A percentile compares a stretch with the other conserved stretches of the same genome.
phyloP scores from a whole-genome alignment of 1,139 yeast species.

The Candida pseudocylindracea region DNA sequence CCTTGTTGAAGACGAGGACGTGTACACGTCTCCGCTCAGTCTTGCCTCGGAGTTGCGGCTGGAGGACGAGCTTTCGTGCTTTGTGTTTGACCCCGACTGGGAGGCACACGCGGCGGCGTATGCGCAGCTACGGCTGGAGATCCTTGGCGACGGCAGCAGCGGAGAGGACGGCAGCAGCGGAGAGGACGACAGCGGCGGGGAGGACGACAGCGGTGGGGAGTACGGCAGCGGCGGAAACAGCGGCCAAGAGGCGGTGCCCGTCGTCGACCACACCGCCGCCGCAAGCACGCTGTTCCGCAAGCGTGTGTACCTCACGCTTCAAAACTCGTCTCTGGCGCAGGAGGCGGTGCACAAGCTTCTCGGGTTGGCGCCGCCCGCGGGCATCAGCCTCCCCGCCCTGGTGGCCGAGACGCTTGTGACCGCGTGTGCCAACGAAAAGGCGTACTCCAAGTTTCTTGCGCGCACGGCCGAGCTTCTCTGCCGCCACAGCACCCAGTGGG shows the following conservation, averaged over 20 bases:
- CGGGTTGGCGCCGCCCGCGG: constrained; percentile 16
- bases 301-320: constrained; percentile 56
- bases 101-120: constrained; percentile 23
- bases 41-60: constrained; percentile 27
- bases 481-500: constrained; percentile 29
- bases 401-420: constrained; percentile 60
- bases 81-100: constrained; percentile 27
- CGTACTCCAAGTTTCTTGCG: constrained; percentile 76
- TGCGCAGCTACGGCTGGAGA: constrained; percentile 6
- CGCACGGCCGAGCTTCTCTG: constrained; percentile 52
- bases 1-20: constrained; percentile 45
- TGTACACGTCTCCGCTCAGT: constrained; percentile 32
- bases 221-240: constrained; percentile 6
- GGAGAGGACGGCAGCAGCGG: constrained; percentile 5
- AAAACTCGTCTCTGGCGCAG: constrained; percentile 86
- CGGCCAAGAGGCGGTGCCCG: too few species aligned
- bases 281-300: constrained; percentile 44
- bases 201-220: constrained; percentile 4
- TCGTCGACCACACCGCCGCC: constrained; percentile 51
- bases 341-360: constrained; percentile 82
- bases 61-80: constrained; percentile 25
- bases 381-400: constrained; percentile 8
- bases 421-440: constrained; percentile 73
- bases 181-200: constrained; percentile 5
- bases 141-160: constrained; percentile 3